Evolutionary conservation across 495 filamentous ascomycete genomes (phyloP).

Genomic region (Aspergillus biplanus): DNA sequence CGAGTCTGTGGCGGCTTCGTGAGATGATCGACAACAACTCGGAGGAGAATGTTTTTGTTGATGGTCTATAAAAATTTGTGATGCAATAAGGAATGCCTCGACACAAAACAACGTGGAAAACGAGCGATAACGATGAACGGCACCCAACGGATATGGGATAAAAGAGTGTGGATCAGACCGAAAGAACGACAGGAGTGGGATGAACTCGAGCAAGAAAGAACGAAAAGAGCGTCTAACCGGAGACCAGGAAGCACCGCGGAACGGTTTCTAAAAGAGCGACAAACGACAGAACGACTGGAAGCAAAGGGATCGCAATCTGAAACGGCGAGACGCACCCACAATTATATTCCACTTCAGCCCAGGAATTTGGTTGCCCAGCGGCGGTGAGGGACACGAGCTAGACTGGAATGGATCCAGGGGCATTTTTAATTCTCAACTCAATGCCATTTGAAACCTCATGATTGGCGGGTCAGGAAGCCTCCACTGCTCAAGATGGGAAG

Average conservation of each 20-base stretch:
- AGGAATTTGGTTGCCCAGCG: constrained; percentile 44
- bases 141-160: constrained; percentile 20
- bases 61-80: constrained; percentile 28
- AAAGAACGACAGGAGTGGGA: constrained; percentile 30
- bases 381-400: constrained; percentile 32
- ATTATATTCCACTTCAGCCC: constrained; percentile 28
- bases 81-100: constrained; percentile 41
- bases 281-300: constrained; percentile 40
- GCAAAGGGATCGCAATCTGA: constrained; percentile 35
- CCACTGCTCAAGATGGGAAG: constrained; percentile 20
- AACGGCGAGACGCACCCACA: constrained; percentile 31
- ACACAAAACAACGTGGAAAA: constrained; percentile 26
- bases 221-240: constrained; percentile 40
- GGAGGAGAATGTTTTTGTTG: constrained; percentile 22
- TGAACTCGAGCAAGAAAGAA: constrained; percentile 23
- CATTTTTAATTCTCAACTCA: constrained; percentile 25
- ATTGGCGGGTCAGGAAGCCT: constrained; percentile 26
- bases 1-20: constrained; percentile 16
- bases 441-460: constrained; percentile 28
- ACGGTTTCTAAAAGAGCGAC: constrained; percentile 44
- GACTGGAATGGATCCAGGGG: constrained; percentile 26
- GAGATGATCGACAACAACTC: constrained; percentile 18
- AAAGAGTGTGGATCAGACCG: constrained; percentile 28
- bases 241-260: constrained; percentile 32
- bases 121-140: constrained; percentile 12